A percentile compares a stretch with the other conserved stretches of the same genome.
Conservation (phyloP, 2,329 filamentous ascomycete species). For the Drechslera avenae region DNA sequence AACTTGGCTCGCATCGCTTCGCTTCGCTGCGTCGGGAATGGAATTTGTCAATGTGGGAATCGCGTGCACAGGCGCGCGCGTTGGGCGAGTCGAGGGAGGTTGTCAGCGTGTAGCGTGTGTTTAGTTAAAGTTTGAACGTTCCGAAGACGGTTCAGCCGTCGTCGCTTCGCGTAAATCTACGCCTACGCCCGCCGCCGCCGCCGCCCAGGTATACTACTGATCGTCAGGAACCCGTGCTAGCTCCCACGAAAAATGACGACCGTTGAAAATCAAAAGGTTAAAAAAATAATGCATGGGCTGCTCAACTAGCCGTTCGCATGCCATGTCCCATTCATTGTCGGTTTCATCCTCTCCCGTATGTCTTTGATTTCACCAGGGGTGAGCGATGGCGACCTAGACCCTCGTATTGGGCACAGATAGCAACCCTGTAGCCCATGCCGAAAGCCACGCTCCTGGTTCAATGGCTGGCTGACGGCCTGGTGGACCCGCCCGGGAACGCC, state of each 20-base stretch:
- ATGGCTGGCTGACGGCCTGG: conserved; percentile 8
- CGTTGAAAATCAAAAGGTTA: not conserved
- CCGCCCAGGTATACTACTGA: too few relatives aligned
- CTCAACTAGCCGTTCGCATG: not conserved
- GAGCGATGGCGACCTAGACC: not conserved
- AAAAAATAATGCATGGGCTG: not conserved
- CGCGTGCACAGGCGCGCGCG: too few relatives aligned
- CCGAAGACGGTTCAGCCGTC: too few relatives aligned
- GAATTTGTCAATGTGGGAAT: too few relatives aligned
- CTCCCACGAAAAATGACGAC: not conserved
- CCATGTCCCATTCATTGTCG: too few relatives aligned
- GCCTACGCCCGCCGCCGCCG: too few relatives aligned
- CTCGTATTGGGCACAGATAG: conserved; percentile 1
- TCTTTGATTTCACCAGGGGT: not conserved
- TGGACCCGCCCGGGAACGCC: conserved; percentile 7
- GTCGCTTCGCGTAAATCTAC: conserved; percentile 4
- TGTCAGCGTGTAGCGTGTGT: too few relatives aligned
- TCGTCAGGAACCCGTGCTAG: not conserved
- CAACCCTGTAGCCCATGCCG: conserved; percentile 3
- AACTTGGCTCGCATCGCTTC: too few relatives aligned
- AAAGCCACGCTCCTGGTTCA: conserved; percentile 10
- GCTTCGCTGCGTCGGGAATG: too few relatives aligned
- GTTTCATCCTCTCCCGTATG: not conserved
- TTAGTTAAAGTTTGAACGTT: too few relatives aligned
- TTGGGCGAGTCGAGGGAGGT: too few relatives aligned